Evolutionary conservation across 441 rosid species (phyloP).

Genomic region (Manihot esculenta): DNA sequence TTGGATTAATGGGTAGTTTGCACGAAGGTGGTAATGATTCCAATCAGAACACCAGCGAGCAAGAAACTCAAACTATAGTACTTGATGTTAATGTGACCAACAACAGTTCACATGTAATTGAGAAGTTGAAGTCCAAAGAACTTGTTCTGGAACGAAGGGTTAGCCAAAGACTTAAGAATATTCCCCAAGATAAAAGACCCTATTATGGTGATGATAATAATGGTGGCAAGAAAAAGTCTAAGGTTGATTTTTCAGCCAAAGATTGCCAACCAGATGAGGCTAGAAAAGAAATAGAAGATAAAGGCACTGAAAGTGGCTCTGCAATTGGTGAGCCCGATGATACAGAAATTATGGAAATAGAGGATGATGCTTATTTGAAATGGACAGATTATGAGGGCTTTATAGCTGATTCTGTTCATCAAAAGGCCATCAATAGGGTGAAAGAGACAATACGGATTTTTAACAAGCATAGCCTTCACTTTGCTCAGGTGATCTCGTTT

Average conservation of each 20-base stretch:
- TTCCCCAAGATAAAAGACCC: slow-evolving; percentile 21
- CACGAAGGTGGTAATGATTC: neutral
- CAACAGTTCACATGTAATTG: neutral
- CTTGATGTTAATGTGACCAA: neutral
- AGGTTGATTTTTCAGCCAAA: slow-evolving; percentile 14
- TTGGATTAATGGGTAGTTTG: neutral
- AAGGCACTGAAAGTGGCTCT: neutral
- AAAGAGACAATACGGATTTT: slow-evolving; percentile 9
- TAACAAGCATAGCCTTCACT: slow-evolving; percentile 9
- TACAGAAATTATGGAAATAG: neutral
- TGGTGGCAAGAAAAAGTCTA: slow-evolving; percentile 10
- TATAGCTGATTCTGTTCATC: neutral
- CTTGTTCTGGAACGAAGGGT: slow-evolving; percentile 11
- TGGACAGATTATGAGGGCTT: slow-evolving; percentile 2
- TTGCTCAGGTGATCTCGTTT: slow-evolving; percentile 18
- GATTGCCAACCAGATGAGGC: slow-evolving; percentile 2
- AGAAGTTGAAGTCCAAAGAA: neutral
- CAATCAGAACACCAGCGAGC: neutral
- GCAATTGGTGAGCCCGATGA: neutral
- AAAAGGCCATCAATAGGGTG: slow-evolving; percentile 5
- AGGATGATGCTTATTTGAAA: slow-evolving; percentile 8
- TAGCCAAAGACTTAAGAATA: slow-evolving; percentile 22
- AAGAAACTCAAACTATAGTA: neutral
- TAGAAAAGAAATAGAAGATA: neutral
- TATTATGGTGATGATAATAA: slow-evolving; percentile 15